Percentiles rank a stretch among this genome's conserved stretches.
phyloP scores from a whole-genome alignment of 2,329 filamentous ascomycete species.

The Whalleya microplaca region DNA sequence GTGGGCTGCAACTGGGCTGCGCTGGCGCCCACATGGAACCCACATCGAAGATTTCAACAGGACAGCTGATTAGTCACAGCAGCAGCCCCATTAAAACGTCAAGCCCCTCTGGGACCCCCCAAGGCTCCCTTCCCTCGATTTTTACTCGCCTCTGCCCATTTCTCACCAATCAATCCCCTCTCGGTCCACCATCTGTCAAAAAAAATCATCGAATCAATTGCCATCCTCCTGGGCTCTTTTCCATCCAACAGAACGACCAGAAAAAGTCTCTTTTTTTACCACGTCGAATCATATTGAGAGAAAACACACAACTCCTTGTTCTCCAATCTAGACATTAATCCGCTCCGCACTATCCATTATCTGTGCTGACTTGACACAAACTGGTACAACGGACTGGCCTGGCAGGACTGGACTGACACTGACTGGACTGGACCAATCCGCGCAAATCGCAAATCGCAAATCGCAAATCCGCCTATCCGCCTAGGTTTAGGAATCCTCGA shows the following conservation, averaged over 20 bases:
- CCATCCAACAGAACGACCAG: slow-evolving; percentile 34
- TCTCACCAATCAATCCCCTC: slow-evolving; percentile 42
- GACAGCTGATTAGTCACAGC: slow-evolving; percentile 41
- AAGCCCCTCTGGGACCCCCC: slow-evolving; percentile 28
- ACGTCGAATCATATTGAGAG: slow-evolving; percentile 29
- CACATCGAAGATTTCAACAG: slow-evolving; percentile 26
- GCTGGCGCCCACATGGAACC: slow-evolving; percentile 11
- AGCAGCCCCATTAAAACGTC: slow-evolving; percentile 40
- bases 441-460: slow-evolving; percentile 8
- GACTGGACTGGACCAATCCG: slow-evolving; percentile 12
- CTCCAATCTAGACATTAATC: slow-evolving; percentile 26
- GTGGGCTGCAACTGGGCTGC: slow-evolving; percentile 1
- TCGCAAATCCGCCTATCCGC: too few relatives aligned
- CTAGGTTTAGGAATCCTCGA: slow-evolving; percentile 8
- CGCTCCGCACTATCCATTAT: slow-evolving; percentile 30
- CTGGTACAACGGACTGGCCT: background rate
- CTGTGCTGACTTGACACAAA: slow-evolving; percentile 12
- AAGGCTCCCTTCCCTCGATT: slow-evolving; percentile 33
- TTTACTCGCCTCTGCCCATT: slow-evolving; percentile 40
- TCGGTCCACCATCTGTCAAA: slow-evolving; percentile 38
- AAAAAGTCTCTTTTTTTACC: slow-evolving; percentile 33
- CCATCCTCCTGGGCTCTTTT: slow-evolving; percentile 30
- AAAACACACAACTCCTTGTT: slow-evolving; percentile 11
- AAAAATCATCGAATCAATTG: slow-evolving; percentile 41
- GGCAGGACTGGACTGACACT: background rate